phyloP scores from a whole-genome alignment of 2,329 filamentous ascomycete genomes.

The Stachybotrys echinatus region DNA sequence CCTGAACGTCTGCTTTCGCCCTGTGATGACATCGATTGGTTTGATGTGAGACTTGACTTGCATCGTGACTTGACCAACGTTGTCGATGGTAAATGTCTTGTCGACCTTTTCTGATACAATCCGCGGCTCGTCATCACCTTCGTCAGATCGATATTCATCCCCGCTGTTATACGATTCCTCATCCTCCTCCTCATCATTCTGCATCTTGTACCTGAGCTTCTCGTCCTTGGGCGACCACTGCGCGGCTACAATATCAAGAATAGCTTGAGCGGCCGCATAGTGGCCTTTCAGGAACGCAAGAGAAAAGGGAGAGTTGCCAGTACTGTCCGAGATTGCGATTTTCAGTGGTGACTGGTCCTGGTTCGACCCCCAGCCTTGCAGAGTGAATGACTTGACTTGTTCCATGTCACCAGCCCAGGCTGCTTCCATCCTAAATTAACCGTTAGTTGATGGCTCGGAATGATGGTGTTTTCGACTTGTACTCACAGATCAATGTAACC shows the following conservation, averaged over 20 bases:
- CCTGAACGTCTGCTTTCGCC: constrained; percentile 26
- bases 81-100: constrained; percentile 68
- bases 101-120: constrained; percentile 54
- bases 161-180: constrained; percentile 27
- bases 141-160: constrained; percentile 25
- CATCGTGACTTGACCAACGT: constrained; percentile 64
- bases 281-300: constrained; percentile 65
- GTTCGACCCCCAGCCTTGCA: constrained; percentile 51
- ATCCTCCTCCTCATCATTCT: constrained; percentile 29
- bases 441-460: neutral
- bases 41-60: constrained; percentile 60
- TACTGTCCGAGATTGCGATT: constrained; percentile 52
- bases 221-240: constrained; percentile 60
- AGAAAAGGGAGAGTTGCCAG: constrained; percentile 55
- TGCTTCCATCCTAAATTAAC: constrained; percentile 58
- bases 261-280: constrained; percentile 53
- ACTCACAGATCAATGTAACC: constrained; percentile 61
- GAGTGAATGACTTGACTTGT: constrained; percentile 59
- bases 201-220: constrained; percentile 44
- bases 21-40: constrained; percentile 48
- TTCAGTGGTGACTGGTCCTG: constrained; percentile 55
- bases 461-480: constrained; percentile 7
- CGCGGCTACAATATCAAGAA: constrained; percentile 65
- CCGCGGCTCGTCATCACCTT: constrained; percentile 32
- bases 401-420: constrained; percentile 65